Base-by-base conservation (phyloP, 805 yeast species). In the Metschnikowia noctiluminum region DNA sequence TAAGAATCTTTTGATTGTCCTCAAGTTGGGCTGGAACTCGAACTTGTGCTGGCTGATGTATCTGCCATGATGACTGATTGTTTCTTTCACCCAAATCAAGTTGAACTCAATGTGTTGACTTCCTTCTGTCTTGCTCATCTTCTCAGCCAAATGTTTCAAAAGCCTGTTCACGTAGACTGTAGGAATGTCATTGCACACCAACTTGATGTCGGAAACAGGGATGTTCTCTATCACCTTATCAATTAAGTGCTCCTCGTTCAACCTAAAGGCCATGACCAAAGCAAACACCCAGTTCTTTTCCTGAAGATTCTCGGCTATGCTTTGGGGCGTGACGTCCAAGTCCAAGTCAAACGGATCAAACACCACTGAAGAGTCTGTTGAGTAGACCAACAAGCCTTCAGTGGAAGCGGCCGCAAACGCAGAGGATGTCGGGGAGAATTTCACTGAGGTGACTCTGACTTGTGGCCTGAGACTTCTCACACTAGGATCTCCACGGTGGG, bases 261-360 rank as follows among this genome's bases (percentile, higher is more conserved):
- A 76, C 65, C 99, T 78, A 77, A 94, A 90, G 0, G 97, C 81
- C 97, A 94, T 90, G 12, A 91, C 87, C 49, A 92, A 68, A 0
- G 97, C 92, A 37, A 80, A 80, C 57, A 91, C 70, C 64, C 82
- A 89, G 46, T 82, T 85, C 46, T 74, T 75, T 43, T 82, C 85
- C 9, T 43, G 42, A 38, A 91, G 69, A 7, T 82, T 78, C 46
- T 81, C 85, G 32, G 81, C 49, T 0, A 90, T 85, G 6, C 87
- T 71, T 40, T 81, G 87, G 1, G 96, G 95, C 0, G 99, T 94
- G 28, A 92, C 82, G 59, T 94, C 98, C 41, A 90, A 74, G 63
- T 92, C 98, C 62, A 94, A 76, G 65, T 94, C 98, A 63, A 89
- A 89, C 32, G 99, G 99, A 72, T 94, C 99, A 63, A 94, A 94